Conservation (phyloP, 2,329 filamentous ascomycete species). For the Dendryphion nanum region DNA sequence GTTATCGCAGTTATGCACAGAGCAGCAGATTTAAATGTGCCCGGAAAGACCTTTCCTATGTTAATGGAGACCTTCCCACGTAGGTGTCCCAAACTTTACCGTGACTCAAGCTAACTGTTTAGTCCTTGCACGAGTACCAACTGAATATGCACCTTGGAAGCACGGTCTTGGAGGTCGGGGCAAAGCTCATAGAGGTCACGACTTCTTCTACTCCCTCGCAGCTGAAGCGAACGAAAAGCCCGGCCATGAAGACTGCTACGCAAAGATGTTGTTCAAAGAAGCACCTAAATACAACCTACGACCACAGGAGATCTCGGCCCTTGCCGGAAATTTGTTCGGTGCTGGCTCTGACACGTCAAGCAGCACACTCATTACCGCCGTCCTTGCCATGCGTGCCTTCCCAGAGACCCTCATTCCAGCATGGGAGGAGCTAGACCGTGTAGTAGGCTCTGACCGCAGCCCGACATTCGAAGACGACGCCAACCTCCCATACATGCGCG, state of each 20-base stretch:
- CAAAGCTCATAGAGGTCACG: conserved; percentile 27
- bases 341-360: conserved; percentile 35
- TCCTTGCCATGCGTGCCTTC: conserved; percentile 35
- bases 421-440: conserved; percentile 33
- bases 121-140: conserved; percentile 27
- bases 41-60: conserved; percentile 55
- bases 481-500: conserved; percentile 39
- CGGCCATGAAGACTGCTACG: conserved; percentile 33
- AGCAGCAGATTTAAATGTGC: conserved; percentile 50
- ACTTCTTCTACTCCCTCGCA: conserved; percentile 37
- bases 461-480: conserved; percentile 33
- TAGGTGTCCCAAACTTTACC: not conserved
- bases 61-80: conserved; percentile 54
- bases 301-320: conserved; percentile 29
- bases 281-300: conserved; percentile 26
- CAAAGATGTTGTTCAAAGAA: conserved; percentile 44
- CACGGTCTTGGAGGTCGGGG: conserved; percentile 27
- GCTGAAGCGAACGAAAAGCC: conserved; percentile 28
- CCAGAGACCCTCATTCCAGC: conserved; percentile 28
- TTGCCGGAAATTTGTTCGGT: conserved; percentile 33
- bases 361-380: conserved; percentile 33
- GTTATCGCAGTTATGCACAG: conserved; percentile 56
- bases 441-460: conserved; percentile 32
- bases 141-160: conserved; percentile 32
- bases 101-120: not conserved